Percentiles rank a stretch among this genome's conserved stretches.
Conservation (phyloP, 2,329 filamentous ascomycete genomes). For the Didymella exigua region DNA sequence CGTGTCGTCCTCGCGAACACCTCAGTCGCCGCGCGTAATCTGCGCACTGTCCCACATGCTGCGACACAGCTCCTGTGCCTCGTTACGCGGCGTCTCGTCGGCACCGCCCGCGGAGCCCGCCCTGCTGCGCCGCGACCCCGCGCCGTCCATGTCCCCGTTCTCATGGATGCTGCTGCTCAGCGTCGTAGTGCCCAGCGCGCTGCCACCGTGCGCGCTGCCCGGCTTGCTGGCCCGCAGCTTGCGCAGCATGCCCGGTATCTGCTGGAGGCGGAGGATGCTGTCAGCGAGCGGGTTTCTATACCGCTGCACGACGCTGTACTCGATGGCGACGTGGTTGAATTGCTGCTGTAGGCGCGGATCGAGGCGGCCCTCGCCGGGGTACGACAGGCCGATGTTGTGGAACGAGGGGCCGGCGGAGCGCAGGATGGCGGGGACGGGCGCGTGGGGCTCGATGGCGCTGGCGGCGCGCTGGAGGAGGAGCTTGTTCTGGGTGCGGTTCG, state of each 20-base stretch:
- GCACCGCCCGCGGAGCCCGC: constrained; percentile 39
- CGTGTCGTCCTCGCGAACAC: too few relatives aligned
- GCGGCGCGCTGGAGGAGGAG: constrained; percentile 75
- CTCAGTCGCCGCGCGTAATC: constrained; percentile 45
- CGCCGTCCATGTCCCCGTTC: constrained; percentile 35
- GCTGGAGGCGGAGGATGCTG: constrained; percentile 61
- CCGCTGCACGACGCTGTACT: constrained; percentile 74
- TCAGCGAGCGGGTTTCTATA: constrained; percentile 73
- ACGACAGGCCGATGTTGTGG: constrained; percentile 38
- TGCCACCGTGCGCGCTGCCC: constrained; percentile 32
- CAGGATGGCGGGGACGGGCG: constrained; percentile 51
- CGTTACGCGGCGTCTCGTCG: constrained; percentile 37
- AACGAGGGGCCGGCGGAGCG: constrained; percentile 44
- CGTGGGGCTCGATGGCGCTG: constrained; percentile 69
- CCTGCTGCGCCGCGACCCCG: constrained; percentile 33
- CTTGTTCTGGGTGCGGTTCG: constrained; percentile 75
- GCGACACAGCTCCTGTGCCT: constrained; percentile 49
- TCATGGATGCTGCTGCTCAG: constrained; percentile 42
- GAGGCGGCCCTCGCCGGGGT: constrained; percentile 47
- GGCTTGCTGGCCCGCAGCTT: constrained; percentile 32
- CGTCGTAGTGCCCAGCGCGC: constrained; percentile 17
- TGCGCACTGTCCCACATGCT: constrained; percentile 49
- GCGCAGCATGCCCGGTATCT: constrained; percentile 55
- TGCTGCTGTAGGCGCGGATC: constrained; percentile 69
- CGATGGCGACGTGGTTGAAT: constrained; percentile 72